Conservation (phyloP, 371 early-diverging fungal species). For the Mortierella sp. region DNA sequence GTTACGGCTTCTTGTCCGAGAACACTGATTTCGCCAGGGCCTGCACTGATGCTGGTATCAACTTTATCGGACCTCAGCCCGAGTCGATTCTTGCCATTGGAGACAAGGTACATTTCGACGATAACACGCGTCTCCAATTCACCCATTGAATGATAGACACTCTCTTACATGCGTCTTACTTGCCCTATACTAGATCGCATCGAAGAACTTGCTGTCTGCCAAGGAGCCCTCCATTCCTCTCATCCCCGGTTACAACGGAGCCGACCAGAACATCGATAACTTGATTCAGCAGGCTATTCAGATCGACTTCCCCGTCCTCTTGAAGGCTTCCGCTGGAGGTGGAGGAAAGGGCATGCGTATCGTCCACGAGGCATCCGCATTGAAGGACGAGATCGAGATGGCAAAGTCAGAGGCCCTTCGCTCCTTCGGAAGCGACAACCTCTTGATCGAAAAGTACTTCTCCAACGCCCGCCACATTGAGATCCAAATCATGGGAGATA, state of each 20-base stretch:
- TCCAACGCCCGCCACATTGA: constrained; percentile 89
- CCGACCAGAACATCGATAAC: constrained; percentile 60
- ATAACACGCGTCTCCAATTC: constrained; percentile 56
- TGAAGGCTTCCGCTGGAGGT: constrained; percentile 90
- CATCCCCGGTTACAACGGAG: constrained; percentile 80
- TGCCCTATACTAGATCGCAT: constrained; percentile 59
- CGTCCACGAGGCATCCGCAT: constrained; percentile 72
- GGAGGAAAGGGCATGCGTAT: constrained; percentile 94
- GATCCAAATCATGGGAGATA: constrained; percentile 89
- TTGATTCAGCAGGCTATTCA: constrained; percentile 65
- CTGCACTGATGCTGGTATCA: constrained; percentile 70
- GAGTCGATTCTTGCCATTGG: constrained; percentile 92
- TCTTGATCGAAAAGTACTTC: constrained; percentile 95
- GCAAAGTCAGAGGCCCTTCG: constrained; percentile 87
- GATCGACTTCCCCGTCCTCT: constrained; percentile 85
- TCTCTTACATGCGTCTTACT: not conserved
- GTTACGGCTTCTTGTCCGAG: constrained; percentile 93
- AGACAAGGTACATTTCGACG: constrained; percentile 81
- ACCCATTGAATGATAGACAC: constrained; percentile 60
- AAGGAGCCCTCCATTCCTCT: constrained; percentile 61
- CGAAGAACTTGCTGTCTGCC: constrained; percentile 65
- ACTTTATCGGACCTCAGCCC: constrained; percentile 83
- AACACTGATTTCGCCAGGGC: constrained; percentile 82
- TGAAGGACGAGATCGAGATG: constrained; percentile 83
- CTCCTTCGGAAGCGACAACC: constrained; percentile 88